Evolutionary conservation across 1,284 basidiomycete species (phyloP).

Genomic region (Cutaneotrichosporon dermatis): DNA sequence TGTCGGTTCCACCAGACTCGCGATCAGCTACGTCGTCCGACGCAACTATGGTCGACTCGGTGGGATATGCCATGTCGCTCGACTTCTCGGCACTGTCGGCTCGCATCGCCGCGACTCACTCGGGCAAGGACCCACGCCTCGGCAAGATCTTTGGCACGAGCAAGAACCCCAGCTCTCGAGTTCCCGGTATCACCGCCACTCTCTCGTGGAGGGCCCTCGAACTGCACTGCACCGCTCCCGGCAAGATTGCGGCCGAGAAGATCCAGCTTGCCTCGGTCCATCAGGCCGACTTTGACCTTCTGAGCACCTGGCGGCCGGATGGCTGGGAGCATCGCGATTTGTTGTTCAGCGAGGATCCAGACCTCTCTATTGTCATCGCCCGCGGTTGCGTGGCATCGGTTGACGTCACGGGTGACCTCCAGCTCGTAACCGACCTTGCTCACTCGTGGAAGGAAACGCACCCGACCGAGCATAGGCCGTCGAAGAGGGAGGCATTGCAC

Average conservation of each 20-base stretch:
- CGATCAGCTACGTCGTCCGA: not conserved
- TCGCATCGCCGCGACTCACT: constrained; percentile 32
- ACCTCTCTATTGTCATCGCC: constrained; percentile 35
- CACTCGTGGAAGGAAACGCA: constrained; percentile 23
- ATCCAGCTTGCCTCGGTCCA: constrained; percentile 33
- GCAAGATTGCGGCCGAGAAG: constrained; percentile 26
- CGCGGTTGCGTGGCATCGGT: constrained; percentile 29
- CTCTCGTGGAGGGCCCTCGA: constrained; percentile 31
- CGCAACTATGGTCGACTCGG: not conserved
- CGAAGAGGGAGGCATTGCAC: not conserved
- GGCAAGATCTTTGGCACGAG: constrained; percentile 40
- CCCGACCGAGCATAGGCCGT: not conserved
- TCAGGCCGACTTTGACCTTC: constrained; percentile 32
- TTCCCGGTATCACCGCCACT: constrained; percentile 33
- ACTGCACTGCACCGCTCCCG: constrained; percentile 33
- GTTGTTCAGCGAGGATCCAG: constrained; percentile 42
- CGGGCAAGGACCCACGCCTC: constrained; percentile 35
- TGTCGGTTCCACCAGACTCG: constrained; percentile 2
- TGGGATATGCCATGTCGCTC: constrained; percentile 28
- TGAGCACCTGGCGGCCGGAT: constrained; percentile 39
- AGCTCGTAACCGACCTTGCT: constrained; percentile 31
- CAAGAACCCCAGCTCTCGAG: constrained; percentile 21
- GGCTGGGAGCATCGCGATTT: constrained; percentile 37
- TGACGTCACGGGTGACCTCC: constrained; percentile 35
- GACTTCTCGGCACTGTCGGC: constrained; percentile 25